phyloP scores from a whole-genome alignment of 306 rosid genomes.

The Cucurbita ficifolia region DNA sequence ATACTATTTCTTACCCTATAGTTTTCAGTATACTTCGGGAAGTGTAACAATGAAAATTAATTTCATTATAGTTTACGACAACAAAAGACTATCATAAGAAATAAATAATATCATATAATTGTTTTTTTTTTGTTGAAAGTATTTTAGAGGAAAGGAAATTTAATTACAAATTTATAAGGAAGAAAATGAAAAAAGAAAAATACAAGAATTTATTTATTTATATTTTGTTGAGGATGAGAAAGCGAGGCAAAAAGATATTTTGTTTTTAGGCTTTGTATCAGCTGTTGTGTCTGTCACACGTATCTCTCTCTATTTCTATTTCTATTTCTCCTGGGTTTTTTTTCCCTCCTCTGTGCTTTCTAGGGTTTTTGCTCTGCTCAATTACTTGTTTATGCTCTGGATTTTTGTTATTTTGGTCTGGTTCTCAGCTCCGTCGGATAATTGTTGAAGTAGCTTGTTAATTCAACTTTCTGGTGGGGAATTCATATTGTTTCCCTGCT shows the following conservation, averaged over 20 bases:
- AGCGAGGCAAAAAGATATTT: conserved; percentile 2
- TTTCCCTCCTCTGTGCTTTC: not conserved
- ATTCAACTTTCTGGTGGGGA: conserved; percentile 2
- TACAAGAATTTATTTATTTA: not conserved
- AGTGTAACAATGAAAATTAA: not conserved
- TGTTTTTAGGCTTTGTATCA: not conserved
- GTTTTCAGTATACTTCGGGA: not conserved
- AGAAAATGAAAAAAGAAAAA: not conserved
- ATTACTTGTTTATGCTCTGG: not conserved
- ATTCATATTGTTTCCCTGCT: not conserved
- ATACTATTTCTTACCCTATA: not conserved
- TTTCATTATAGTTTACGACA: too few species aligned
- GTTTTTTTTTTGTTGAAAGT: too few species aligned
- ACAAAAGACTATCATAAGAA: too few species aligned
- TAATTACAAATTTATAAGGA: not conserved
- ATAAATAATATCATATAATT: not conserved
- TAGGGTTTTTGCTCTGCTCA: conserved; percentile 17
- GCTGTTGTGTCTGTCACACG: not conserved
- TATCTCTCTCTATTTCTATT: not conserved
- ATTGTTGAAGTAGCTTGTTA: not conserved
- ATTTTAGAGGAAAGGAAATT: not conserved
- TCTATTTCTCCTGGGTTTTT: not conserved
- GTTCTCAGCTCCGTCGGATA: not conserved
- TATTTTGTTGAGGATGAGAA: conserved; percentile 5
- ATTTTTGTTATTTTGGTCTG: not conserved